phyloP scores from a whole-genome alignment of 345 rosid species.

The Sisymbrium altissimum region DNA sequence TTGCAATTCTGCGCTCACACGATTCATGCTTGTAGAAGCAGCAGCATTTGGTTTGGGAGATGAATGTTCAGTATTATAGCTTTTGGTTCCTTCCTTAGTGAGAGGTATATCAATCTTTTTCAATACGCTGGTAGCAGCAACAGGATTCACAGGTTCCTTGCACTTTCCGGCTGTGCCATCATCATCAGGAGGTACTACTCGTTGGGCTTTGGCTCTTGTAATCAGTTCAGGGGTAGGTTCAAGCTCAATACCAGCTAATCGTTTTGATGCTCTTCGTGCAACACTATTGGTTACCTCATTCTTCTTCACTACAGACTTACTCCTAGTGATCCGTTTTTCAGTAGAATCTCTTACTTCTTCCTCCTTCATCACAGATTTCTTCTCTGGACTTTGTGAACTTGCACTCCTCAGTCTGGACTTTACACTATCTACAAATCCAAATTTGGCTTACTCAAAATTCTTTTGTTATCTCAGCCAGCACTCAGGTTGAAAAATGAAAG shows the following conservation, averaged over 20 bases:
- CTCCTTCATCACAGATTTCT: conserved; percentile 20
- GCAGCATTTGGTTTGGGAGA: conserved; percentile 16
- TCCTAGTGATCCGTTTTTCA: conserved; percentile 29
- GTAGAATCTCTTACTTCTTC: conserved; percentile 35
- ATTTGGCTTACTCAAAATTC: neutral
- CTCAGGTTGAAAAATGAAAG: neutral
- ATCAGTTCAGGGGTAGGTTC: conserved; percentile 62
- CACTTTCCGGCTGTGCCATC: conserved; percentile 16
- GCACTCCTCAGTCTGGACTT: conserved; percentile 30
- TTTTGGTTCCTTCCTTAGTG: conserved; percentile 8
- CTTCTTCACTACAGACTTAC: conserved; percentile 31
- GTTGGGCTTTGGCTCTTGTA: conserved; percentile 41
- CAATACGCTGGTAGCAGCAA: conserved; percentile 4
- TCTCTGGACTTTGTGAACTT: conserved; percentile 34
- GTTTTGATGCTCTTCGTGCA: conserved; percentile 76
- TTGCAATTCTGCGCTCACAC: conserved; percentile 2
- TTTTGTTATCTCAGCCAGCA: neutral
- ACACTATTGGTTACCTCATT: conserved; percentile 17
- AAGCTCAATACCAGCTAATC: conserved; percentile 82
- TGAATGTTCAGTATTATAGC: neutral
- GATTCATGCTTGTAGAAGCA: neutral
- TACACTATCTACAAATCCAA: conserved; percentile 29
- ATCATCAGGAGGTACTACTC: conserved; percentile 31
- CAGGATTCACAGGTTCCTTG: conserved; percentile 23
- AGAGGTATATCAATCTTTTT: conserved; percentile 13